Base-by-base conservation (phyloP, 371 early-diverging fungal species). In the Blastocladiella emersonii region DNA sequence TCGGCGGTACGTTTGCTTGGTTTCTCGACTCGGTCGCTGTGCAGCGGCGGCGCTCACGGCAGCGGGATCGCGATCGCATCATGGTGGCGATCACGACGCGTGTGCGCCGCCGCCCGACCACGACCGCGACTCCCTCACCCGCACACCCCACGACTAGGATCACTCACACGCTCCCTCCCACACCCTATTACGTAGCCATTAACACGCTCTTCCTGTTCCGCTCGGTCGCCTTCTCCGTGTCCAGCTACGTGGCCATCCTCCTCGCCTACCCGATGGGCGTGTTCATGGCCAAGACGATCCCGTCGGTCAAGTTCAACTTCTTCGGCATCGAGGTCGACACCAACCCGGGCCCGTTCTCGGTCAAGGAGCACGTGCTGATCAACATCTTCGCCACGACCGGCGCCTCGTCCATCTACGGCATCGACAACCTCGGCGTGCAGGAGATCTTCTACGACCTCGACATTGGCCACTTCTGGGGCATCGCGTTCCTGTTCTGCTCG, bases 171-270 rank as follows among this genome's bases (percentile, higher is more conserved):
- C n/a, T n/a, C n/a, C n/a, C n/a, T n/a, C n/a, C n/a, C n/a, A n/a
- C n/a, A n/a, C n/a, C n/a, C n/a, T n/a, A n/a, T n/a, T n/a, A n/a
- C n/a, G n/a, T n/a, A 21, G 81, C 85, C 65, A 78, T 85, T 67
- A 89, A 89, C 72, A 85, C 86, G 67, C 85, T 89, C 73, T 88
- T 87, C 72, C 85, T 79, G 73, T 86, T 82, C 69, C 79, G 88
- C 10, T 76, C 81, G 53, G 84, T 10, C 56, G 68, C 12, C 12
- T 19, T 44, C 21, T 5, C 17, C 3, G 3, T 51, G 21, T 30
- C 53, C 30, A 4, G 30, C 74, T 66, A 84, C 65, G 75, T 85
- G 66, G 82, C 83, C n/a, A 80, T 84, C 64, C 64, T 89, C 66
- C 63, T 87, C 21, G 70, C 80, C 8, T 83, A 77, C 56, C 88